phyloP scores from a whole-genome alignment of 2,329 filamentous ascomycete species.

The Aspergillus texensis region DNA sequence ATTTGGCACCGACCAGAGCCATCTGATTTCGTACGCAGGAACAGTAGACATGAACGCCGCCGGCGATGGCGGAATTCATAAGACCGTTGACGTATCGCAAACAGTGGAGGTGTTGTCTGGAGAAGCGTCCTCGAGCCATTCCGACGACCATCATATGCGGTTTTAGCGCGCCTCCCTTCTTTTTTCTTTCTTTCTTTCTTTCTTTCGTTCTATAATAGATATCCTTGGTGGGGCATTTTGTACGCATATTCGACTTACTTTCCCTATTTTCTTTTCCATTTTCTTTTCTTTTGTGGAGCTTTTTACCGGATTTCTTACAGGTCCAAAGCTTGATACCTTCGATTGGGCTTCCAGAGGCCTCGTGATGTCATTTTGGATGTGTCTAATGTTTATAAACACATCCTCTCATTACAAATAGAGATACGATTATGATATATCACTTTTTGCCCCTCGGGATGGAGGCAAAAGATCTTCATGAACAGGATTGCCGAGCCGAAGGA shows the following conservation, averaged over 20 bases:
- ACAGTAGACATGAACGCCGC: conserved; percentile 19
- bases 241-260: neutral
- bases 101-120: conserved; percentile 24
- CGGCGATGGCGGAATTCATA: conserved; percentile 20
- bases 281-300: neutral
- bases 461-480: too few relatives aligned
- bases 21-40: conserved; percentile 34
- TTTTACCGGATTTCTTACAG: neutral
- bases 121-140: neutral
- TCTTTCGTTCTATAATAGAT: neutral
- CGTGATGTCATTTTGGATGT: neutral
- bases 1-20: conserved; percentile 33
- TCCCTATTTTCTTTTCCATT: neutral
- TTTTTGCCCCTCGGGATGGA: neutral
- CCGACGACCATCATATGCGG: neutral
- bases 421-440: neutral
- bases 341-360: neutral
- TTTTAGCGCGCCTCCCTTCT: neutral
- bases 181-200: neutral
- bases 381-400: neutral
- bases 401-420: neutral
- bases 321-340: neutral
- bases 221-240: neutral
- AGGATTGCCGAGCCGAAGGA: too few relatives aligned
- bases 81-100: conserved; percentile 27